Conservation (phyloP, 768 basidiomycete species). For the Lactarius indigo region DNA sequence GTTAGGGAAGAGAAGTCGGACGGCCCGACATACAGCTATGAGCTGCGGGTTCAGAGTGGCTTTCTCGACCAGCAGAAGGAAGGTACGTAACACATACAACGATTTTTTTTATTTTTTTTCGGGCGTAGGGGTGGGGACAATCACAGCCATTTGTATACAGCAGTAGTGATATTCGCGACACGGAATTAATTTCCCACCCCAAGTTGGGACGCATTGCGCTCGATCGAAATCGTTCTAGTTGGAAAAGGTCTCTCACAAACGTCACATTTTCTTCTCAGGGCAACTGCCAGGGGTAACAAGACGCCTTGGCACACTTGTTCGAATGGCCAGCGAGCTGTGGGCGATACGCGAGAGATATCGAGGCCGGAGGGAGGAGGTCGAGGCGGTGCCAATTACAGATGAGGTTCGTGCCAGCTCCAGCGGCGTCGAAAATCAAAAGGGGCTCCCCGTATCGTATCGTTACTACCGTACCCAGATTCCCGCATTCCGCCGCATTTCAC, state of each 20-base stretch:
- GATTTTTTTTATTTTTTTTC: no score
- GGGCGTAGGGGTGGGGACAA: conserved; percentile 11
- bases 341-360: no score
- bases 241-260: conserved; percentile 6
- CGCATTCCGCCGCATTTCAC: background rate
- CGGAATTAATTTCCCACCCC: background rate
- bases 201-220: background rate
- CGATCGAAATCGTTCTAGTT: conserved; percentile 7
- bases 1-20: background rate
- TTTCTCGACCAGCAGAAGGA: background rate
- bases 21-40: background rate
- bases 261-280: conserved; percentile 7
- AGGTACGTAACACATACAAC: background rate
- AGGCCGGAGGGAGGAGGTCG: no score
- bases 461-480: background rate
- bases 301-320: no score
- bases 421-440: background rate
- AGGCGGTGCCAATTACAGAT: no score
- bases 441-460: background rate
- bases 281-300: background rate
- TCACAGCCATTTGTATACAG: background rate
- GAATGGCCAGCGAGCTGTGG: no score
- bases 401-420: no score
- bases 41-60: conserved; percentile 5
- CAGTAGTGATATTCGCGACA: no score